Conservation (phyloP, 805 yeast species). For the Kazachstania viticola region DNA sequence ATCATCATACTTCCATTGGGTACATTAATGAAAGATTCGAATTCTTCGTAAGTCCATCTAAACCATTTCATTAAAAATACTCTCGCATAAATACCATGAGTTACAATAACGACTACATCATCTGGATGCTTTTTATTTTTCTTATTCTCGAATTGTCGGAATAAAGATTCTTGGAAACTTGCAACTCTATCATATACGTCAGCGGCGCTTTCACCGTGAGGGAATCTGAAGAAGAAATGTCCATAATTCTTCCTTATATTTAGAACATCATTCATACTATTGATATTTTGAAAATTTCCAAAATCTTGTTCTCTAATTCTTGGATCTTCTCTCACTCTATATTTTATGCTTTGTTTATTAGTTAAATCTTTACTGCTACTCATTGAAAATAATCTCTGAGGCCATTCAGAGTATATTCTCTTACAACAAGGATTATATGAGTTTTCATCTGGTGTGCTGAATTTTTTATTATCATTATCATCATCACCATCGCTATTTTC, state of each 20-base stretch:
- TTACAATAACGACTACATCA: conserved; percentile 67
- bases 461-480: conserved; percentile 14
- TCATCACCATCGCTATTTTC: too few species aligned
- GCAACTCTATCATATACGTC: conserved; percentile 88
- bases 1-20: conserved; percentile 74
- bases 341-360: conserved; percentile 28
- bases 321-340: conserved; percentile 70
- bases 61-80: conserved; percentile 91
- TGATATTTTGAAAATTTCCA: conserved; percentile 75
- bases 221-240: conserved; percentile 75
- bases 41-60: conserved; percentile 81
- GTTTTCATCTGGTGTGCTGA: conserved; percentile 9
- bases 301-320: conserved; percentile 89
- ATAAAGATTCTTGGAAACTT: conserved; percentile 75
- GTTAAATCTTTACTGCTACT: background rate
- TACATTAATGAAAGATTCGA: conserved; percentile 69
- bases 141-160: conserved; percentile 51
- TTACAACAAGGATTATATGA: conserved; percentile 15
- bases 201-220: conserved; percentile 91
- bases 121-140: conserved; percentile 39
- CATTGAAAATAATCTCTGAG: conserved; percentile 2
- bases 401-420: conserved; percentile 18
- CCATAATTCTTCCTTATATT: conserved; percentile 78
- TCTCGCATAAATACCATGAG: conserved; percentile 93
- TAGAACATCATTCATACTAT: conserved; percentile 72